Base-by-base conservation (phyloP, 768 basidiomycete genomes). In the Sarcodon sp. region DNA sequence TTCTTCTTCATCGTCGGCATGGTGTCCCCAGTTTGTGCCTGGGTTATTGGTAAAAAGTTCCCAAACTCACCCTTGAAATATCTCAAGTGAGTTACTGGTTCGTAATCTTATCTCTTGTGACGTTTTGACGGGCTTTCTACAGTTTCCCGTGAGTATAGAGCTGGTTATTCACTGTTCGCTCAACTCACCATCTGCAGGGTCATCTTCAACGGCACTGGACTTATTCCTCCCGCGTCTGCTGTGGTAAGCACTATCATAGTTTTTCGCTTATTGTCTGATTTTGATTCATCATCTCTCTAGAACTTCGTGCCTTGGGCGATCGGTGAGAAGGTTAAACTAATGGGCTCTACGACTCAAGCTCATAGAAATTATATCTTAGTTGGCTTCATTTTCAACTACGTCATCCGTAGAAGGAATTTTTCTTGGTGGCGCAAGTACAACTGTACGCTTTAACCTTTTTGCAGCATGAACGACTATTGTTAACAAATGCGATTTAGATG, bases 1-100 rank as follows among this genome's bases (percentile, higher is more conserved):
- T 79, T 78, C 60, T 88, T 86, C 67, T 91, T 91, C 83, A 73
- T 87, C 49, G 58, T 83, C 48, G 89, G 89, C 13, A 72, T 79
- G 44, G 8, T 80, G 45, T 70, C 74, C 46, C 87, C 87, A 0
- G 32, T 73, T 48, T 47, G 74, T 43, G 69, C 73, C 35, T 87
- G 73, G 57, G 51, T 78, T 51, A 55, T 81, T 49, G 65, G 70
- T 46, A 63, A 69, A 56, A 74, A 68, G 56, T 90, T 72, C 67
- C 83, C 85, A 16, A 75, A 80, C 57, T 73, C 52, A 80, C 77
- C 58, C 47, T 57, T 84, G 69, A 83, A 83, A 75, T 80, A 56
- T 51, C 75, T 68, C 8, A 61, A 61, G 21, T 27, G 21, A 27
- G 21, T 63, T 18, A 50, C 4, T 50, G 55, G 0, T 55, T 56